These are phyloP conservation scores for Penicillium vulpinum DNA, from an alignment of 2,329 filamentous ascomycete species.

Conservation along the genomic window DNA sequence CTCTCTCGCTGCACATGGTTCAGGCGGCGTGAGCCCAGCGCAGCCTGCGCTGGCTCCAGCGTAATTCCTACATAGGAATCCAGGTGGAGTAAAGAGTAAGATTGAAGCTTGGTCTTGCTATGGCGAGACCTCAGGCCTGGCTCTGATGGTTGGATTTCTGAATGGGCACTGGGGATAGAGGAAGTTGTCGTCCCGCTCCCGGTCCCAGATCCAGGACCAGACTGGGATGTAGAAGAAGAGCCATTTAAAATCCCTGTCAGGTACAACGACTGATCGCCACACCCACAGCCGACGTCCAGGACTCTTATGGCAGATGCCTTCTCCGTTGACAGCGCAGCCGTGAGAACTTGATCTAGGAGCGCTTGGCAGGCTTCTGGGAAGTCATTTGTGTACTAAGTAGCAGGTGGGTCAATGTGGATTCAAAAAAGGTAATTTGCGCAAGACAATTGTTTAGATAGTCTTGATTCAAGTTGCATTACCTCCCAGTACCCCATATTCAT, in stretches of 20 bases:
- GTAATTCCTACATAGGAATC: slow-evolving; percentile 48
- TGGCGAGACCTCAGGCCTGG: not conserved
- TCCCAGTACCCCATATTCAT: slow-evolving; percentile 66
- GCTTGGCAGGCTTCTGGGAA: slow-evolving; percentile 53
- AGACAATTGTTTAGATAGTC: not conserved
- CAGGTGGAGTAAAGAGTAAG: not conserved
- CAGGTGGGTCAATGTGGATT: not conserved
- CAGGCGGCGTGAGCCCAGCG: slow-evolving; percentile 29
- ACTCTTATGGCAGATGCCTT: slow-evolving; percentile 13
- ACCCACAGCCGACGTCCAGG: slow-evolving; percentile 60
- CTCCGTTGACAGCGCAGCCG: slow-evolving; percentile 43
- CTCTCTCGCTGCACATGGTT: slow-evolving; percentile 1
- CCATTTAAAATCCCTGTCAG: slow-evolving; percentile 36
- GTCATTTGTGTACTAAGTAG: slow-evolving; percentile 33
- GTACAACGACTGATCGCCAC: slow-evolving; percentile 58
- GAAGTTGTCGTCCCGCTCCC: not conserved
- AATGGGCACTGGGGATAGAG: not conserved
- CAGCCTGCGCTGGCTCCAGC: slow-evolving; percentile 49
- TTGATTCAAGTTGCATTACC: slow-evolving; percentile 25
- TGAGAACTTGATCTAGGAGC: slow-evolving; percentile 52
- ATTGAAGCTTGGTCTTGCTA: not conserved
- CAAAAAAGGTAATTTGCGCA: not conserved
- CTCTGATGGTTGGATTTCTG: not conserved
- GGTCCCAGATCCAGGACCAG: not conserved
- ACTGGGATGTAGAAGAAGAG: slow-evolving; percentile 1